phyloP scores from a whole-genome alignment of 116 monocot species.

The Phalaenopsis hybrid region DNA sequence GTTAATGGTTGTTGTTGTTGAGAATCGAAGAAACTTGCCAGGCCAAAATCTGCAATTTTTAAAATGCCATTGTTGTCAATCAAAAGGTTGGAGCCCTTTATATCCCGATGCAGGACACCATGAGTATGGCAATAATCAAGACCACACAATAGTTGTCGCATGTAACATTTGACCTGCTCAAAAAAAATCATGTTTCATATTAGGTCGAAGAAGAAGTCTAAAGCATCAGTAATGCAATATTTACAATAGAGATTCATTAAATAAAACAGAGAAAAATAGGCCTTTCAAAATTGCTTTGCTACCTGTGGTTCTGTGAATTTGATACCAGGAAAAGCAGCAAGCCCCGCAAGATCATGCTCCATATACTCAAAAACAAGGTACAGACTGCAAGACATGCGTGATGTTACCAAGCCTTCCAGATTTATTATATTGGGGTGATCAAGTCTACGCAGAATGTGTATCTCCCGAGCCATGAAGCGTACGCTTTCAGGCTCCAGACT shows the following conservation, averaged over 20 bases:
- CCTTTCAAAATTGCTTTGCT: conserved; percentile 4
- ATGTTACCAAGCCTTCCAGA: conserved; percentile 70
- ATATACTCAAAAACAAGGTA: conserved; percentile 86
- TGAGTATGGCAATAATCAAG: conserved; percentile 80
- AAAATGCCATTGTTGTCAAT: conserved; percentile 71
- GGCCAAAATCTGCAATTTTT: conserved; percentile 84
- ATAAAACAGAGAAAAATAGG: neutral
- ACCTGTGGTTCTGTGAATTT: conserved; percentile 82
- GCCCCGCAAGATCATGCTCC: conserved; percentile 77
- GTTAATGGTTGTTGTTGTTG: conserved; percentile 54
- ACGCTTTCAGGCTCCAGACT: conserved; percentile 80
- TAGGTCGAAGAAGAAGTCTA: neutral
- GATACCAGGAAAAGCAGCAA: conserved; percentile 55
- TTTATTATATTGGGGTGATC: conserved; percentile 82
- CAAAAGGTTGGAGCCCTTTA: conserved; percentile 87
- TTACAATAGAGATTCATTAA: neutral
- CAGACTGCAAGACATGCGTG: conserved; percentile 73
- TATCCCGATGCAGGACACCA: conserved; percentile 72
- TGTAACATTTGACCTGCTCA: conserved; percentile 78
- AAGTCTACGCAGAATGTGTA: conserved; percentile 63
- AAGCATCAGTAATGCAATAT: neutral
- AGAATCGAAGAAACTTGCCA: conserved; percentile 78
- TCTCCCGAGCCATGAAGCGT: conserved; percentile 81
- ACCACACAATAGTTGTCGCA: conserved; percentile 70
- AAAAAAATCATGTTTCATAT: conserved; percentile 4